phyloP scores from a whole-genome alignment of 2,329 filamentous ascomycete species.

The Cercospora sp. region DNA sequence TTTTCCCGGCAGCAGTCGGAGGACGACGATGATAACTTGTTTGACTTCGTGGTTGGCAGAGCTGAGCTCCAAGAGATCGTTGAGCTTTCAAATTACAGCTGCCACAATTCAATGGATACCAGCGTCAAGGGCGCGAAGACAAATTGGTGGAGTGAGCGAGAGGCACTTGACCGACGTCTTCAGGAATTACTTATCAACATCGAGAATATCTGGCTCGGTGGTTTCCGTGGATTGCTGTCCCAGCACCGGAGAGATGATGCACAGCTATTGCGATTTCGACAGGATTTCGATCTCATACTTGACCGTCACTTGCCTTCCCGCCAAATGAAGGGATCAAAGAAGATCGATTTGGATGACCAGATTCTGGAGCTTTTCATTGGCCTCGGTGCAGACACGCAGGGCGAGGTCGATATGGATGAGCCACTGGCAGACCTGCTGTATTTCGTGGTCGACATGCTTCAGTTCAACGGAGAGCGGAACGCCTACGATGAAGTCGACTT shows the following conservation, averaged over 20 bases:
- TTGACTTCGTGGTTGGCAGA: conserved; percentile 78
- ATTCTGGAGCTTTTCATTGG: conserved; percentile 88
- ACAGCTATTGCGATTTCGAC: conserved; percentile 55
- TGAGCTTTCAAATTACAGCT: conserved; percentile 75
- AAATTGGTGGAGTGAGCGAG: conserved; percentile 87
- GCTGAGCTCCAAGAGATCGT: conserved; percentile 82
- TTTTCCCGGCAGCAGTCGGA: conserved; percentile 78
- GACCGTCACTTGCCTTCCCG: conserved; percentile 84
- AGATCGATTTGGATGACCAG: conserved; percentile 58
- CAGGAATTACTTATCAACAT: conserved; percentile 78
- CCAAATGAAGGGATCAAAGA: conserved; percentile 52
- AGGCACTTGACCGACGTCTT: conserved; percentile 74
- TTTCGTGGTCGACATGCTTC: conserved; percentile 92
- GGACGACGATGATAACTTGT: conserved; percentile 76
- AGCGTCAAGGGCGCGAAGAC: conserved; percentile 71
- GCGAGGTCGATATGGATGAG: conserved; percentile 77
- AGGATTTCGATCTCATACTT: conserved; percentile 75
- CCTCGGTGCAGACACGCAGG: conserved; percentile 69
- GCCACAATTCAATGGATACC: conserved; percentile 72
- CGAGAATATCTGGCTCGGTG: conserved; percentile 91
- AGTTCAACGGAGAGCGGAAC: conserved; percentile 94
- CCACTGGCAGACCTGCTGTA: conserved; percentile 89
- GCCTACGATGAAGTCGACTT: conserved; percentile 98
- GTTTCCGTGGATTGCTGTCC: conserved; percentile 92
- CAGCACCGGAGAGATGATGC: conserved; percentile 62